A percentile compares a stretch with the other conserved stretches of the same genome.
phyloP scores from a whole-genome alignment of 148 eudicot species.

The Vaccinium corymbosum region DNA sequence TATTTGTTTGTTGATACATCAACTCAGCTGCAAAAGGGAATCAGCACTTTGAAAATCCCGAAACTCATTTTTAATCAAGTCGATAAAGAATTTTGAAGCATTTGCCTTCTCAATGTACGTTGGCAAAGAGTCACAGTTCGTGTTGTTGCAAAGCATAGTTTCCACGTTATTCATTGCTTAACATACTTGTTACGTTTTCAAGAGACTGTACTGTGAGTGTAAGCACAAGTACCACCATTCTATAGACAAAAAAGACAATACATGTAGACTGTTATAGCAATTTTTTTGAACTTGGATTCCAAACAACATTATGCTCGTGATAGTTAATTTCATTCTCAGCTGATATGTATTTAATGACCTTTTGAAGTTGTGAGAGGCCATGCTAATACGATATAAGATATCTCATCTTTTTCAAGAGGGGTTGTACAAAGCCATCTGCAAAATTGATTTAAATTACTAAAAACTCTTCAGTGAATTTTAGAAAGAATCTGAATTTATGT shows the following conservation, averaged over 20 bases:
- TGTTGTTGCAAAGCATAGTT: not conserved
- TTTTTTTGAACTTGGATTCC: not conserved
- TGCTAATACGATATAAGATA: not conserved
- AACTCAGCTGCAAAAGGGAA: not conserved
- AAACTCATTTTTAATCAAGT: not conserved
- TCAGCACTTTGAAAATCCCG: not conserved
- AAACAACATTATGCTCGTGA: not conserved
- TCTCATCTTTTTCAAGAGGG: not conserved
- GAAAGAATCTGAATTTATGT: not conserved
- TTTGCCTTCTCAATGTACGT: not conserved
- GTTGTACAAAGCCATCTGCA: not conserved
- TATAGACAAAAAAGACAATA: not conserved
- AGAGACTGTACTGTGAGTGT: not conserved
- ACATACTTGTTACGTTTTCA: not conserved
- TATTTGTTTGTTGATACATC: too few relatives aligned
- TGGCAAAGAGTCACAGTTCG: not conserved
- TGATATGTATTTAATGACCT: not conserved
- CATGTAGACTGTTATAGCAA: too few relatives aligned
- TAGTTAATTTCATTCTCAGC: not conserved
- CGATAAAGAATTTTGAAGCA: not conserved
- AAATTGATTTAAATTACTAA: not conserved
- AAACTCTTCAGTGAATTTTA: not conserved
- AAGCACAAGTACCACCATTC: not conserved
- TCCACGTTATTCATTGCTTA: not conserved
- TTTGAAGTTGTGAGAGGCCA: too few relatives aligned